phyloP scores from a whole-genome alignment of 2,329 filamentous ascomycete species.

The Pestalotiopsis sp. region DNA sequence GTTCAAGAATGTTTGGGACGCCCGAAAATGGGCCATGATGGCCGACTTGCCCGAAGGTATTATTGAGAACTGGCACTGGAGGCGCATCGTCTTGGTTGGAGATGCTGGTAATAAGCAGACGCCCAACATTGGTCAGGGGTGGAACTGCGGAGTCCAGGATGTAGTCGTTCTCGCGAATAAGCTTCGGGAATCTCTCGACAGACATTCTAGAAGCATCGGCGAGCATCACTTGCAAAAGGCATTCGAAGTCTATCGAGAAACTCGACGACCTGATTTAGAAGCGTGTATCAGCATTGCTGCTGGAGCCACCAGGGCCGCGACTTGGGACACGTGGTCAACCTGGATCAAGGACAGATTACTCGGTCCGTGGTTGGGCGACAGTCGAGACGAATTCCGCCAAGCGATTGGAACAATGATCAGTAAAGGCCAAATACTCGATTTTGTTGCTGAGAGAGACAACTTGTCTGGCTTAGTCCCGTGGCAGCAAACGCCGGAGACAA shows the following conservation, averaged over 20 bases:
- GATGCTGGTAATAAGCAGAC: slow-evolving; percentile 1
- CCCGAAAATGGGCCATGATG: background rate
- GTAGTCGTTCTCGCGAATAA: background rate
- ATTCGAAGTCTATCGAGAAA: background rate
- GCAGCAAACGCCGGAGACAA: background rate
- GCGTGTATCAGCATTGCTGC: background rate
- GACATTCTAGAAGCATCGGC: background rate
- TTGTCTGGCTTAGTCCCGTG: background rate
- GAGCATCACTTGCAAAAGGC: background rate
- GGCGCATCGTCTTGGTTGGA: background rate
- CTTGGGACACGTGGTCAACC: background rate
- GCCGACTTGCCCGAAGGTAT: background rate
- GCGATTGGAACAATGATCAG: background rate
- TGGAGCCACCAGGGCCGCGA: background rate
- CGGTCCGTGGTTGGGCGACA: background rate
- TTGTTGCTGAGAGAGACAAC: background rate
- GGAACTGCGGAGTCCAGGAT: background rate
- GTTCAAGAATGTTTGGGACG: background rate
- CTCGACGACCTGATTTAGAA: background rate
- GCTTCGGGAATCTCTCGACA: background rate
- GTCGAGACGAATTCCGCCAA: background rate
- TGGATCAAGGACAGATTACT: background rate
- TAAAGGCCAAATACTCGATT: background rate
- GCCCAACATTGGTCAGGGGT: background rate
- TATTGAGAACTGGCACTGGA: background rate